Evolutionary conservation across 495 filamentous ascomycete species (phyloP), one percentile per base, ranked within the genome.

Genomic region (Talaromyces wortmannii): DNA sequence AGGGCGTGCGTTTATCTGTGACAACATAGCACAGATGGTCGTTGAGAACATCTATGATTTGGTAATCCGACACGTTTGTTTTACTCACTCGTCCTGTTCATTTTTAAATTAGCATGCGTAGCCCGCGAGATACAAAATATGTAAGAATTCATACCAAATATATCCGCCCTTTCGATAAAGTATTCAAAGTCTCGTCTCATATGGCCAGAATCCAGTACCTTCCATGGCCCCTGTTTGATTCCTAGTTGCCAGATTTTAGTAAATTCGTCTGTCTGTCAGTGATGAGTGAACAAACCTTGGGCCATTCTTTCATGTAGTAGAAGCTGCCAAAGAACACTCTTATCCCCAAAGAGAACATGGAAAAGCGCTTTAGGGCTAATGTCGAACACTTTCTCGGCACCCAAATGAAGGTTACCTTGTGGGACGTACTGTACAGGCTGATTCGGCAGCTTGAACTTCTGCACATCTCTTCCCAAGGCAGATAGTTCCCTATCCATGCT

Each of bases 11-110:
- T 57, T 83, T 83, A 65, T 97, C 89, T 12, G 89, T 91, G 47
- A 97, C 80, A 42, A 96, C 90, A 67, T 98, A 98, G 67, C 91
- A 96, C 45, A 97, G 78, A 65, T 97, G 92, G 59, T 97, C 95
- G 68, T 92, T 95, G 61, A 89, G 82, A 17, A 95, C 79, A 53
- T 98, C 94, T 55, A 98, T 90, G 57, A 87, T 83, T 65, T 98
- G 94, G 59, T 88, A 83, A 69, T 97, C 94, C 3, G 80, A 78
- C 36, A 96, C 82, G 7, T 51, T 59, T 15, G 49, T 83, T 80
- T 57, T 76, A 76, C 48, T 79, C 71, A 52, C 76, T 78, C 61
- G 69, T 45, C 75, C 77, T 53, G 30, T 43, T 78, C 56, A 43
- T n/a, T 11, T 11, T 8, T 16, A 17, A 42, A 32, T 54, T 30